Percentiles rank a stretch among this genome's conserved stretches.
phyloP scores from a whole-genome alignment of 2,329 filamentous ascomycete genomes.

The Pochonia chlamydosporia region DNA sequence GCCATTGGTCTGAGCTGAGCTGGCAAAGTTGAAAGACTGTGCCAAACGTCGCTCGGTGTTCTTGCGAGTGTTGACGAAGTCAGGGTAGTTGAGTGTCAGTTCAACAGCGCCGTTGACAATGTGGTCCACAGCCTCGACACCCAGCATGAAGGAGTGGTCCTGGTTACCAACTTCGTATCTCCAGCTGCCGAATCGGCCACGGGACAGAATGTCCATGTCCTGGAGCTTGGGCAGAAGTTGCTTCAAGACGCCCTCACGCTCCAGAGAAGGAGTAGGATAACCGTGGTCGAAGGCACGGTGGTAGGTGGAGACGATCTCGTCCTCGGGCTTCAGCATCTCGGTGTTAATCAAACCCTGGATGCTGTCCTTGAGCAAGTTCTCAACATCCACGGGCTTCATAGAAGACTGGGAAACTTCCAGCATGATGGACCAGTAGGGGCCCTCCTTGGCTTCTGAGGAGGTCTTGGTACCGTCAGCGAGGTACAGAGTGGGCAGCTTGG shows the following conservation, averaged over 20 bases:
- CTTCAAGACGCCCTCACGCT: conserved; percentile 91
- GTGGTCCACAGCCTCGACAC: conserved; percentile 87
- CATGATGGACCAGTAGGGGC: conserved; percentile 99
- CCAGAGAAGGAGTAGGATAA: conserved; percentile 90
- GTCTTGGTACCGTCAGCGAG: conserved; percentile 79
- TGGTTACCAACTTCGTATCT: conserved; percentile 95
- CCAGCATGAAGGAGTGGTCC: conserved; percentile 97
- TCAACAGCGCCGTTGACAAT: conserved; percentile 86
- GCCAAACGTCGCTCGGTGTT: conserved; percentile 47
- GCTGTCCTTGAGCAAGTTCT: conserved; percentile 79
- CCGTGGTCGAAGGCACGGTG: conserved; percentile 97
- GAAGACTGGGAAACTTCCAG: conserved; percentile 93
- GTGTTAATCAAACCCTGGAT: conserved; percentile 98
- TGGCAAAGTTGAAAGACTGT: conserved; percentile 36
- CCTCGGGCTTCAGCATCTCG: conserved; percentile 82
- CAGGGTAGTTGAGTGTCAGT: conserved; percentile 91
- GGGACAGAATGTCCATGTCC: conserved; percentile 86
- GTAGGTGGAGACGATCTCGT: conserved; percentile 97
- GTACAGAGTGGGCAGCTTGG: conserved; percentile 81
- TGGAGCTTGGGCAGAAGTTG: conserved; percentile 90
- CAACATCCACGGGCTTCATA: conserved; percentile 88
- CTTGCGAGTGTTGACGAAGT: conserved; percentile 80
- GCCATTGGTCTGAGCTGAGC: conserved; percentile 27
- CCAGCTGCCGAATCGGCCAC: conserved; percentile 97
- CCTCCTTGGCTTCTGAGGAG: conserved; percentile 68